Evolutionary conservation across 495 filamentous ascomycete genomes (phyloP).

Genomic region (Cairneyella variabilis): DNA sequence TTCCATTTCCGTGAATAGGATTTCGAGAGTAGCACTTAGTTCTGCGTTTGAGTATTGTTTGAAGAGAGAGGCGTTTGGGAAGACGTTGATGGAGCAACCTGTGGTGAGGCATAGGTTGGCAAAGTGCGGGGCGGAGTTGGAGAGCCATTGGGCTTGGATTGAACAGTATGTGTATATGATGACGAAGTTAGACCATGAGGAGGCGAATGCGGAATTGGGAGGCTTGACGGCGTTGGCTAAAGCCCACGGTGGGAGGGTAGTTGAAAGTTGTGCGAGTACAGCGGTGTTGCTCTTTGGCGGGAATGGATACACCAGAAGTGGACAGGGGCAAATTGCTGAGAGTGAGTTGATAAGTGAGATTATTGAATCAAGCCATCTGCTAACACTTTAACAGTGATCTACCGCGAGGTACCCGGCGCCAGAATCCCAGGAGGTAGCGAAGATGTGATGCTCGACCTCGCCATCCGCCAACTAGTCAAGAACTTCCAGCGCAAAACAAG

Average conservation of each 20-base stretch:
- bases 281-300: conserved; percentile 70
- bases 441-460: conserved; percentile 71
- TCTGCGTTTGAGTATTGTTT: conserved; percentile 65
- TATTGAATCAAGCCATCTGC: background rate
- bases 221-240: conserved; percentile 68
- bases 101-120: conserved; percentile 70
- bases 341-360: conserved; percentile 34
- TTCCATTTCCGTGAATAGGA: conserved; percentile 56
- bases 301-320: conserved; percentile 64
- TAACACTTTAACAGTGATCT: conserved; percentile 44
- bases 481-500: conserved; percentile 62
- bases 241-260: conserved; percentile 64
- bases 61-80: conserved; percentile 72
- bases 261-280: conserved; percentile 65
- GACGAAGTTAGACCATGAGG: conserved; percentile 55
- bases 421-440: conserved; percentile 69
- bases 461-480: conserved; percentile 69
- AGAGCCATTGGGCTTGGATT: conserved; percentile 69
- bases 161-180: conserved; percentile 73
- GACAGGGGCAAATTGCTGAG: conserved; percentile 68
- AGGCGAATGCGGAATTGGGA: conserved; percentile 61
- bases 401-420: conserved; percentile 59
- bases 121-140: conserved; percentile 63
- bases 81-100: conserved; percentile 66
- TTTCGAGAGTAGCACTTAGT: conserved; percentile 59